Evolutionary conservation across 2,329 filamentous ascomycete genomes (phyloP), one percentile per base, ranked within the genome.

Genomic region (Ophiostoma pallidulum): DNA sequence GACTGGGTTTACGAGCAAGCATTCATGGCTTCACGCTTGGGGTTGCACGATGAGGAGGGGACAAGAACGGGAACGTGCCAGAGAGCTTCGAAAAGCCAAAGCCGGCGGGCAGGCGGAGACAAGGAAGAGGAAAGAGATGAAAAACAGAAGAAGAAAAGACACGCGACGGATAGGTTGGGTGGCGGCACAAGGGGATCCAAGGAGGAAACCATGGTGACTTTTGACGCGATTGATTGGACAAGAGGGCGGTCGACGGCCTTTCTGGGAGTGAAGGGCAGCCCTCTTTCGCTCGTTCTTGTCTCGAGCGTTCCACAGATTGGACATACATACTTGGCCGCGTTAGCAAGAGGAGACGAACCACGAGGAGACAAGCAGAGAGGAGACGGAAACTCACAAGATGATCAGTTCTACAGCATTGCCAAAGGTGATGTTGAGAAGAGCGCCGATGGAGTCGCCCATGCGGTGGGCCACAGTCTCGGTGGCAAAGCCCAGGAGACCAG

Each of bases 371-470:
- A 12, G 6, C 36, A 13, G 13, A 29, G 8, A 36, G 3, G 43
- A 22, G 26, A 22, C 24, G 26, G 13, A 47, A 37, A 59, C 70
- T 61, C 62, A 75, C 71, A 86, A 88, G 54, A 89, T 86, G 60
- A 89, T 88, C 60, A 89, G 65, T 64, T 89, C 84, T 20, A 88
- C 84, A 19, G 84, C 73, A 57, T 74, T 82, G 70, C 89, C 91
- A 62, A 96, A 96, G 3, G 84, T 85, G 8, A 90, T 87, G 60
- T 96, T 96, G 49, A 96, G 73, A 37, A 97, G 70, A 48, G 90
- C 91, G 53, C 91, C 91, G 4, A 95, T 68, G 0, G 86, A 90
- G 62, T 89, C 88, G 56, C 84, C 84, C 65, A 89, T 73, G 56
- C 79, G 78, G 54, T 74, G 74, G 41, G 84, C 83, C 49, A 88